Conservation (phyloP, 352 stramenopile species). For the Globisporangium parvum region DNA sequence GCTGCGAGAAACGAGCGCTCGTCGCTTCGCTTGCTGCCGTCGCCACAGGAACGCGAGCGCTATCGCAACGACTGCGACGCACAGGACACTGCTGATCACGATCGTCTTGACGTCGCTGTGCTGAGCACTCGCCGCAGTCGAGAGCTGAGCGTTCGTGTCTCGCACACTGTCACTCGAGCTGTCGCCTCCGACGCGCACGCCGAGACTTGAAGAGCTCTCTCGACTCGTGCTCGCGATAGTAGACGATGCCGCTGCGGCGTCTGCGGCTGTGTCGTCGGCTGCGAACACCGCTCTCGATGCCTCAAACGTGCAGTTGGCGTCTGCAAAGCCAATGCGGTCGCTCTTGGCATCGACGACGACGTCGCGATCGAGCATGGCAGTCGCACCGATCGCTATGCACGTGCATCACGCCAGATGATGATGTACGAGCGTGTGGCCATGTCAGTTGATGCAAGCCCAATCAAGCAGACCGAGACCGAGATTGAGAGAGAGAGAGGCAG, state of each 20-base stretch:
- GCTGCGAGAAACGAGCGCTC: neutral
- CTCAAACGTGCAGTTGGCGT: conserved; percentile 22
- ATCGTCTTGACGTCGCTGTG: neutral
- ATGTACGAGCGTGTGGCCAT: neutral
- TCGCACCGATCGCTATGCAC: conserved; percentile 31
- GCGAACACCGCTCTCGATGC: too few species aligned
- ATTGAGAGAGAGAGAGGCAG: neutral
- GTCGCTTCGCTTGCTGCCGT: neutral
- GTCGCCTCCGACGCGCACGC: neutral
- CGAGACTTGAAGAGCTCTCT: neutral
- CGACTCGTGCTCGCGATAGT: neutral
- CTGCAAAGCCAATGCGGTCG: conserved; percentile 37
- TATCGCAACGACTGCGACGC: neutral
- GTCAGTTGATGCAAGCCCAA: neutral
- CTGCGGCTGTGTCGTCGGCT: too few species aligned
- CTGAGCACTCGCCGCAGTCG: too few species aligned
- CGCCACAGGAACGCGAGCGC: neutral
- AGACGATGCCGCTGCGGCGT: too few species aligned
- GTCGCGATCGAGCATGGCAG: conserved; percentile 42
- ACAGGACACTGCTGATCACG: neutral
- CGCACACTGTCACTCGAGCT: too few species aligned
- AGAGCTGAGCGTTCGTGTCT: too few species aligned
- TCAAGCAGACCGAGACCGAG: too few species aligned
- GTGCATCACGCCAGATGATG: neutral
- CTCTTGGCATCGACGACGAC: conserved; percentile 41